phyloP scores from a whole-genome alignment of 2,329 filamentous ascomycete genomes.

The Graphilbum sp. region DNA sequence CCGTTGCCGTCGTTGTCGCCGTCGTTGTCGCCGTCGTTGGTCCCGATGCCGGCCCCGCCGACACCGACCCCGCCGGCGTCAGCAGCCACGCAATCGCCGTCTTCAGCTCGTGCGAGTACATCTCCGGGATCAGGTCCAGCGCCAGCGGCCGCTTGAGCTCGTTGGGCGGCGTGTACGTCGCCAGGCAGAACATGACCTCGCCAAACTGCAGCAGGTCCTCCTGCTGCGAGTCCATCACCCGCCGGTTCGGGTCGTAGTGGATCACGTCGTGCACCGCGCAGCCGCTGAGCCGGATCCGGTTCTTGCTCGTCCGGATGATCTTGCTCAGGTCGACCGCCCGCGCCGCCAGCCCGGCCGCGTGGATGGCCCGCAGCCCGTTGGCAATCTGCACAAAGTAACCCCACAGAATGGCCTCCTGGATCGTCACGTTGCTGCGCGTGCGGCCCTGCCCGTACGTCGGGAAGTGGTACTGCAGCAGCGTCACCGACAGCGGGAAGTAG shows the following conservation, averaged over 20 bases:
- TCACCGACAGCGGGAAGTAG: constrained; percentile 83
- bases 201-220: constrained; percentile 80
- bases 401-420: constrained; percentile 70
- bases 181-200: constrained; percentile 66
- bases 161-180: constrained; percentile 44
- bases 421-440: constrained; percentile 22
- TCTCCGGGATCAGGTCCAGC: constrained; percentile 57
- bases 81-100: constrained; percentile 74
- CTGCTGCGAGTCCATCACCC: constrained; percentile 63
- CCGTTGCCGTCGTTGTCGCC: constrained; percentile 15
- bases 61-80: constrained; percentile 25
- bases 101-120: constrained; percentile 63
- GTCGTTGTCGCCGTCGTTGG: constrained; percentile 42
- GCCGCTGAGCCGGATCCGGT: constrained; percentile 72
- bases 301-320: constrained; percentile 78
- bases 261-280: constrained; percentile 85
- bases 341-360: constrained; percentile 65
- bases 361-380: constrained; percentile 74
- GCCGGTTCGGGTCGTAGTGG: constrained; percentile 55
- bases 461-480: constrained; percentile 70
- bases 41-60: constrained; percentile 36
- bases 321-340: constrained; percentile 77
- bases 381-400: constrained; percentile 83
- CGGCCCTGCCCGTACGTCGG: constrained; percentile 24
- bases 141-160: constrained; percentile 37